Evolutionary conservation across 805 yeast species (phyloP), one percentile per base, ranked within the genome.

Genomic region (Komagataella phaffii): DNA sequence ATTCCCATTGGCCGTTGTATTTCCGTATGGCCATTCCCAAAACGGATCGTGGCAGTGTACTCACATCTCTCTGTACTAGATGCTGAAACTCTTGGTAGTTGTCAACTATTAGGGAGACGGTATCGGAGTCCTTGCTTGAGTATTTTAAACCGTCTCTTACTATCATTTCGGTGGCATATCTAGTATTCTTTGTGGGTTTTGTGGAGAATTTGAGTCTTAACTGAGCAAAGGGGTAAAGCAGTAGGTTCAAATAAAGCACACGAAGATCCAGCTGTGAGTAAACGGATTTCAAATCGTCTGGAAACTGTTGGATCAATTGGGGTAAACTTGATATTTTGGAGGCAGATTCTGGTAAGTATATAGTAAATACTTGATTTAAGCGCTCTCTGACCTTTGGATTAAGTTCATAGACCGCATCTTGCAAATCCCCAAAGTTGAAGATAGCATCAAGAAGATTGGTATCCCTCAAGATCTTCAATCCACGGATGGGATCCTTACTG

Each of bases 111-210:
- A 66, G 65, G 1, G 80, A 61, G 0, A 80, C 76, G 17, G 69
- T 64, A 2, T 75, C 81, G 17, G 79, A 77, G 47, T 79, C 83
- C 49, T 65, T 67, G 51, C 75, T 74, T 6, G 88, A 80, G 52
- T 79, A 72, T 60, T 85, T 83, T 40, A 90, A 63, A 0, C 95
- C 91, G 53, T 85, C 88, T 56, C 78, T 75, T 36, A 86, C 64
- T 7, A 85, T 73, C 44, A 75, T 58, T 47, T 74, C 77, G 1
- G 75, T 67, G 1, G 80, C 81, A 50, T 63, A 65, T 5, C 55
- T 57, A 7, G 55, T 57, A 45, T 63, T 60, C 48, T 64, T 64
- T 18, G 44, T 47, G 53, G 58, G 54, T 59, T 72, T 75, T 53
- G 66, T 70, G n/a, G 66, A 58, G 52, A 21, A 46, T n/a, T 60